A percentile compares a stretch with the other conserved stretches of the same genome.
Evolutionary conservation across 768 basidiomycete species (phyloP).

Genomic region (Chalciporus pseudorubinellus): DNA sequence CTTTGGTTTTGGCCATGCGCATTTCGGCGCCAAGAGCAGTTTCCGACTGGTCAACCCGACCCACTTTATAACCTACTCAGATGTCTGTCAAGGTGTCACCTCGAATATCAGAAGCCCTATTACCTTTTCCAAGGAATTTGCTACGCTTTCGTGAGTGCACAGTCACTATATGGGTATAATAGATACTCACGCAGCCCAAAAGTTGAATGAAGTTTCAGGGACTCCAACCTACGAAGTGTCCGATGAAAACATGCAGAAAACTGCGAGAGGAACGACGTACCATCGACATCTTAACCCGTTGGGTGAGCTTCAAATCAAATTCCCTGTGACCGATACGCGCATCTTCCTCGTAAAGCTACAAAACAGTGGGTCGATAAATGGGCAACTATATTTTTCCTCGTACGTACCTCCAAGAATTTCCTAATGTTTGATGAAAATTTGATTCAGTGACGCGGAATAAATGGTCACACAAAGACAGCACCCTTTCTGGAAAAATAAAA

Average conservation of each 20-base stretch:
- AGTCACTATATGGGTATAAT: slow-evolving; percentile 1
- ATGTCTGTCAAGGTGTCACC: background rate
- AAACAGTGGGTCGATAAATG: background rate
- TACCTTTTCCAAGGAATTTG: slow-evolving; percentile 74
- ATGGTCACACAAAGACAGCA: slow-evolving; percentile 27
- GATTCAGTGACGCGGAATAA: background rate
- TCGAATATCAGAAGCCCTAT: background rate
- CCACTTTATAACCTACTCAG: slow-evolving; percentile 80
- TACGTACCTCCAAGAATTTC: slow-evolving; percentile 73
- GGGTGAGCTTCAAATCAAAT: slow-evolving; percentile 90
- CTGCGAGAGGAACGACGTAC: slow-evolving; percentile 38
- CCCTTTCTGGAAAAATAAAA: slow-evolving; percentile 99
- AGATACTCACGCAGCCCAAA: slow-evolving; percentile 78
- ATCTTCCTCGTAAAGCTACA: slow-evolving; percentile 88
- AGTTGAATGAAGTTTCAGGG: slow-evolving; percentile 90
- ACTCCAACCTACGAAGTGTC: slow-evolving; percentile 72
- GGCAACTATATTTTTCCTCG: background rate
- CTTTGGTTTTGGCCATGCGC: slow-evolving; percentile 70
- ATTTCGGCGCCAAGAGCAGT: slow-evolving; percentile 97
- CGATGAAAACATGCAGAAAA: background rate
- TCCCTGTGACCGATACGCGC: slow-evolving; percentile 90
- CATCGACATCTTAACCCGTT: slow-evolving; percentile 99
- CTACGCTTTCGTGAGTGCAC: slow-evolving; percentile 33
- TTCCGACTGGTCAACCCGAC: slow-evolving; percentile 94
- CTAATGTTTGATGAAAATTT: slow-evolving; percentile 38